These are phyloP conservation scores for Fusarium sp. DNA, from an alignment of 2,329 filamentous ascomycete genomes.

Conservation along the genomic window DNA sequence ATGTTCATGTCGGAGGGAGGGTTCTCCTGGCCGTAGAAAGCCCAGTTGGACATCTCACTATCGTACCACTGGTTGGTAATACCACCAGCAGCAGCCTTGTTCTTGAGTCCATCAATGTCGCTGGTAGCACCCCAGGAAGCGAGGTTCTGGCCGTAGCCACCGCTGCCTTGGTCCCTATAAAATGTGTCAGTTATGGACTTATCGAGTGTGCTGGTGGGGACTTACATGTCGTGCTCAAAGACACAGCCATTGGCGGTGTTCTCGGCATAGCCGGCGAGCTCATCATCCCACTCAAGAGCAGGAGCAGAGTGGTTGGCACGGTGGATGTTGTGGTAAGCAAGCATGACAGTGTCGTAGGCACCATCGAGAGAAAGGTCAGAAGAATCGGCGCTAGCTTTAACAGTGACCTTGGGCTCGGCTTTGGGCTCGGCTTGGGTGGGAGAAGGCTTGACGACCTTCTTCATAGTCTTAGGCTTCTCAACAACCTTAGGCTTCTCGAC, in stretches of 20 bases:
- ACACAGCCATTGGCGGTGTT: constrained; percentile 74
- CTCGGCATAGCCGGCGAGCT: constrained; percentile 72
- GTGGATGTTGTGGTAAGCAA: constrained; percentile 87
- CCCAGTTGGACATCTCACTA: constrained; percentile 72
- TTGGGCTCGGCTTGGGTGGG: constrained; percentile 24
- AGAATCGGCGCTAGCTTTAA: constrained; percentile 10
- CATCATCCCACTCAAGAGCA: constrained; percentile 73
- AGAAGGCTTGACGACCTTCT: constrained; percentile 23
- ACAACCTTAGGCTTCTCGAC: constrained; percentile 14
- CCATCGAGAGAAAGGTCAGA: constrained; percentile 27
- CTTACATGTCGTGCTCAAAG: constrained; percentile 82
- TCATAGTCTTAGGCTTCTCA: constrained; percentile 28
- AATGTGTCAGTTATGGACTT: constrained; percentile 50
- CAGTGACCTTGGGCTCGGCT: constrained; percentile 20
- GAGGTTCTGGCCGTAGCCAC: constrained; percentile 91
- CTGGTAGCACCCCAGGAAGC: constrained; percentile 69
- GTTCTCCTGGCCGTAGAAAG: constrained; percentile 69
- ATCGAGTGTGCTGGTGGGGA: constrained; percentile 24
- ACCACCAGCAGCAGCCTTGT: constrained; percentile 72
- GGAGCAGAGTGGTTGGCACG: constrained; percentile 82
- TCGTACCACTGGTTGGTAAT: constrained; percentile 93
- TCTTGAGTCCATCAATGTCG: constrained; percentile 53
- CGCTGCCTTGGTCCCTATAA: constrained; percentile 65
- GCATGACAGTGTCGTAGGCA: constrained; percentile 56
- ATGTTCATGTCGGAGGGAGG: constrained; percentile 72